These are phyloP conservation scores for Blastobotrys indianensis DNA, from an alignment of 1,139 yeast species.

Conservation along the genomic window DNA sequence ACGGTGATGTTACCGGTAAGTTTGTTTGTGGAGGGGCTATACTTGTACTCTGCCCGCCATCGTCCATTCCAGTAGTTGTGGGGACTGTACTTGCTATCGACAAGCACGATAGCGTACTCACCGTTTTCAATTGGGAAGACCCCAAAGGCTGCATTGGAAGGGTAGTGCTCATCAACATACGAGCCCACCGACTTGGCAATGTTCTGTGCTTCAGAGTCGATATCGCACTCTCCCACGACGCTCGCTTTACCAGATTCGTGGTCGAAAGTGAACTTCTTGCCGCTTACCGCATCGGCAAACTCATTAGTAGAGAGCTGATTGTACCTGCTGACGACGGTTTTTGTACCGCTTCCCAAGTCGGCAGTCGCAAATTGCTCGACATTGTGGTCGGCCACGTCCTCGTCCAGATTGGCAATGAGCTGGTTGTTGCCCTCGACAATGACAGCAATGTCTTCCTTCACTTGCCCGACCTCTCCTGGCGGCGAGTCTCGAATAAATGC, in stretches of 20 bases:
- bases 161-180: constrained; percentile 43
- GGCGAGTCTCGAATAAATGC: constrained; percentile 47
- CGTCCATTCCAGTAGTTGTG: constrained; percentile 84
- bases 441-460: constrained; percentile 27
- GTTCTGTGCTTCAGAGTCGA: constrained; percentile 13
- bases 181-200: constrained; percentile 30
- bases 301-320: constrained; percentile 39
- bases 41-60: constrained; percentile 68
- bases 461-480: constrained; percentile 42
- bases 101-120: constrained; percentile 47
- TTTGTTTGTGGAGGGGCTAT: constrained; percentile 33
- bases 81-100: constrained; percentile 70
- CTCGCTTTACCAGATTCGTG: constrained; percentile 43
- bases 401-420: constrained; percentile 27
- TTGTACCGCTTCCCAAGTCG: constrained; percentile 28
- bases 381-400: constrained; percentile 42
- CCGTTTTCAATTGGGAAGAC: constrained; percentile 45
- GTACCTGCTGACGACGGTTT: constrained; percentile 41
- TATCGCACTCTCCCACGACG: constrained; percentile 43
- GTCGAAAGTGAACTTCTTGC: constrained; percentile 57
- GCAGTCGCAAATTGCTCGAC: constrained; percentile 40
- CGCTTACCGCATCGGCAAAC: constrained; percentile 40
- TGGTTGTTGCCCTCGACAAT: constrained; percentile 33
- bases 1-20: constrained; percentile 53
- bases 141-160: constrained; percentile 41